These are phyloP conservation scores for Yamadazyma kanchanaburiensis DNA, from an alignment of 1,139 yeast species.

Conservation along the genomic window DNA sequence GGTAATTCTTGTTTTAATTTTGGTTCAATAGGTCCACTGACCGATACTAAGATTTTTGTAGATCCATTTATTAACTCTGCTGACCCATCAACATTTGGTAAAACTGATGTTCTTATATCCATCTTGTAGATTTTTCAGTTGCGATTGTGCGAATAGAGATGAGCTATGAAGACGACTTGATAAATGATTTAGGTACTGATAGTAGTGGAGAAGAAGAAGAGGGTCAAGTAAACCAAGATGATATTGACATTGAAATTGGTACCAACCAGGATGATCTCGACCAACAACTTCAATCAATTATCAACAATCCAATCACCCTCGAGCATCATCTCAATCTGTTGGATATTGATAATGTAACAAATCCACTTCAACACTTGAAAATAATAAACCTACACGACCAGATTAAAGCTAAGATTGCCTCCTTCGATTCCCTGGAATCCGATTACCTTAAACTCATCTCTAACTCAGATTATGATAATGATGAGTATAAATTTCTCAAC, in stretches of 20 bases:
- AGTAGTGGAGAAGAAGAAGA: neutral
- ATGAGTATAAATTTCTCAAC: conserved; percentile 49
- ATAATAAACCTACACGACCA: conserved; percentile 25
- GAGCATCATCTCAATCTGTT: conserved; percentile 11
- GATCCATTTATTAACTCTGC: conserved; percentile 50
- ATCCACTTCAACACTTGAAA: conserved; percentile 19
- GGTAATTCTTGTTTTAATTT: conserved; percentile 84
- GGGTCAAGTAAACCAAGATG: too few species aligned
- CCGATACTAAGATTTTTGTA: conserved; percentile 68
- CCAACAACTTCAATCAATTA: conserved; percentile 9
- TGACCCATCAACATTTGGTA: conserved; percentile 77
- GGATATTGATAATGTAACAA: conserved; percentile 16
- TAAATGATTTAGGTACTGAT: conserved; percentile 32
- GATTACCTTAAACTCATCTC: conserved; percentile 36
- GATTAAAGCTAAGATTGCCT: conserved; percentile 19
- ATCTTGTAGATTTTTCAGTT: conserved; percentile 4
- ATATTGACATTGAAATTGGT: too few species aligned
- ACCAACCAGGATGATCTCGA: too few species aligned
- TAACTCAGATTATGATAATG: conserved; percentile 28
- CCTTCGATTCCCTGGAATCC: conserved; percentile 21
- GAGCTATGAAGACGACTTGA: conserved; percentile 32
- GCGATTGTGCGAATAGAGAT: conserved; percentile 2
- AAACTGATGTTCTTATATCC: conserved; percentile 24
- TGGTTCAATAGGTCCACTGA: conserved; percentile 90
- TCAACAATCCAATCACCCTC: conserved; percentile 8